A percentile compares a stretch with the other conserved stretches of the same genome.
phyloP scores from a whole-genome alignment of 2,329 filamentous ascomycete species.

The Phialophora expanda region DNA sequence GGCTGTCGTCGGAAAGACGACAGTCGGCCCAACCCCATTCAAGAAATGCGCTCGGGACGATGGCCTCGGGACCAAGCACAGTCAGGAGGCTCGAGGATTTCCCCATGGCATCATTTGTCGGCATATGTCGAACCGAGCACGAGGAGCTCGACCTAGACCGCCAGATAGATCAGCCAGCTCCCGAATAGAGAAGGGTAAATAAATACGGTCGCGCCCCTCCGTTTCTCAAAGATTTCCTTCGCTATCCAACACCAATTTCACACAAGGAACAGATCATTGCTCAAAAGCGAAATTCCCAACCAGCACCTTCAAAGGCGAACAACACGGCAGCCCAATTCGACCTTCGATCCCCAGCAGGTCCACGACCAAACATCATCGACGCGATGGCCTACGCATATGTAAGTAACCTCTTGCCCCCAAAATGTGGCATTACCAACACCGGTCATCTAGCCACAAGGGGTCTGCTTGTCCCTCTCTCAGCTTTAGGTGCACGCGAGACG shows the following conservation, averaged over 20 bases:
- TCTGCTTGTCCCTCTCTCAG: neutral
- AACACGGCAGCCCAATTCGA: slow-evolving; percentile 6
- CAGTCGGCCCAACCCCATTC: neutral
- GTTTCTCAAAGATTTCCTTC: neutral
- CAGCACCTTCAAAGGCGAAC: slow-evolving; percentile 1
- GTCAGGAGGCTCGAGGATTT: neutral
- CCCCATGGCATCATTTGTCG: slow-evolving; percentile 3
- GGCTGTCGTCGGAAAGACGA: slow-evolving; percentile 12
- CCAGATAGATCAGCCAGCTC: slow-evolving; percentile 3
- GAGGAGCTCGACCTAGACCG: slow-evolving; percentile 8
- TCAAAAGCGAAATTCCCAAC: neutral
- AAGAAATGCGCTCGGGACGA: slow-evolving; percentile 8
- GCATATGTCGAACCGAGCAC: slow-evolving; percentile 5
- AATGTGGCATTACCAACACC: neutral
- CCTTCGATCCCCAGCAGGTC: neutral
- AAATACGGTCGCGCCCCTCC: slow-evolving; percentile 13
- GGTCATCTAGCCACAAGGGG: neutral
- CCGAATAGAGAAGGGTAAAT: slow-evolving; percentile 11
- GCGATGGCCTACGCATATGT: slow-evolving; percentile 33
- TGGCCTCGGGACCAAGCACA: slow-evolving; percentile 7
- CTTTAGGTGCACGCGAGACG: neutral
- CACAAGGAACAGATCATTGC: neutral
- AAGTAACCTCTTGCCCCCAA: neutral
- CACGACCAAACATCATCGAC: slow-evolving; percentile 7
- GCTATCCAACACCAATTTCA: neutral